These are phyloP conservation scores for Fusarium albidum DNA, from an alignment of 2,329 filamentous ascomycete species.

Conservation along the genomic window DNA sequence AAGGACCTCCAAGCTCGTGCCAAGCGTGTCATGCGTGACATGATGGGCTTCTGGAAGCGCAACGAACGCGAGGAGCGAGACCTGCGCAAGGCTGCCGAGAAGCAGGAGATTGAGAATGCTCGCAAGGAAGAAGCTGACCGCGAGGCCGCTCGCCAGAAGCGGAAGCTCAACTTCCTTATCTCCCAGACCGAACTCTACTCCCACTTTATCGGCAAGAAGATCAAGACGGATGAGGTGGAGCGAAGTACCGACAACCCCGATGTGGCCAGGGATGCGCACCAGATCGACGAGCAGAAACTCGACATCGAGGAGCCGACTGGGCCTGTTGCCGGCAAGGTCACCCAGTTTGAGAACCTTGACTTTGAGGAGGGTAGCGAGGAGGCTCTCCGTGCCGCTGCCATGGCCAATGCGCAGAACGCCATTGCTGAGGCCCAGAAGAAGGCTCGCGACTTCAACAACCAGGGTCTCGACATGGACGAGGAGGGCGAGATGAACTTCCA, in stretches of 20 bases:
- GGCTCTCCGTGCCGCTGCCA: conserved; percentile 80
- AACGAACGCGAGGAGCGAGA: conserved; percentile 98
- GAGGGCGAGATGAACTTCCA: conserved; percentile 99
- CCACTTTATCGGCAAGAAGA: conserved; percentile 99
- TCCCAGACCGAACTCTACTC: conserved; percentile 99
- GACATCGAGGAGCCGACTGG: conserved; percentile 63
- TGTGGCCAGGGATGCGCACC: conserved; percentile 62
- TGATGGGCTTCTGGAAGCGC: conserved; percentile 99
- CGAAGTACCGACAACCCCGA: conserved; percentile 85
- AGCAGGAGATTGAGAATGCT: conserved; percentile 94
- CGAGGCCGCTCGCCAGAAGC: conserved; percentile 95
- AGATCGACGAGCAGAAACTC: conserved; percentile 51
- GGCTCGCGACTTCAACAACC: conserved; percentile 90
- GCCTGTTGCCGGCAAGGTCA: conserved; percentile 74
- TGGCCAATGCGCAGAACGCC: conserved; percentile 95
- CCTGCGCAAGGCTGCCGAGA: conserved; percentile 90
- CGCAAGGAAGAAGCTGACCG: conserved; percentile 97
- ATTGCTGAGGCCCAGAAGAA: conserved; percentile 94
- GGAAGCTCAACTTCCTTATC: conserved; percentile 99
- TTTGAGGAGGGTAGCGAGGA: conserved; percentile 96
- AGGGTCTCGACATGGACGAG: conserved; percentile 76
- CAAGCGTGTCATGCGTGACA: conserved; percentile 98
- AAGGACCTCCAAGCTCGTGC: conserved; percentile 97
- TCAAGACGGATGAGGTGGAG: conserved; percentile 96
- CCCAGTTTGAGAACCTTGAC: conserved; percentile 91